Evolutionary conservation across 768 basidiomycete species (phyloP).

Genomic region (Pleurotus cornucopiae): DNA sequence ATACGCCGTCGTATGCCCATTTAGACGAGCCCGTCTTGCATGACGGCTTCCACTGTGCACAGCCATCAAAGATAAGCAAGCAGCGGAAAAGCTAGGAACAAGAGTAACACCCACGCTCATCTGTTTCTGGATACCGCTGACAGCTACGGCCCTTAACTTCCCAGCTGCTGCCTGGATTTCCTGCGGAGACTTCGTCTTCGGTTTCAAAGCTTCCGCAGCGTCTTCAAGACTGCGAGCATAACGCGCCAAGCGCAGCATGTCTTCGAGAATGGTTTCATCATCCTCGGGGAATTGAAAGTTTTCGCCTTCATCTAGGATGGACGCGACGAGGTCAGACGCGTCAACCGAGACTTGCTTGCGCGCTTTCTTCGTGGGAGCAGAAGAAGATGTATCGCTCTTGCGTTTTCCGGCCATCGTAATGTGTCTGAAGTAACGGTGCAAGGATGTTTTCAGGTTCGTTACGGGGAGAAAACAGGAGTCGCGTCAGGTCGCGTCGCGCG

Average conservation of each 20-base stretch:
- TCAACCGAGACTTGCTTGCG: neutral
- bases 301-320: slow-evolving; percentile 32
- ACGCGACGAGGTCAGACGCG: slow-evolving; percentile 19
- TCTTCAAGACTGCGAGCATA: slow-evolving; percentile 25
- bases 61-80: slow-evolving; percentile 5
- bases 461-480: too few species aligned
- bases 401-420: neutral
- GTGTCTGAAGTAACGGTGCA: too few species aligned
- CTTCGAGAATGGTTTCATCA: slow-evolving; percentile 16
- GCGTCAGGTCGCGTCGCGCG: too few species aligned
- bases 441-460: too few species aligned
- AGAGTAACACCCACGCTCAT: slow-evolving; percentile 30
- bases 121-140: slow-evolving; percentile 49
- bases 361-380: neutral
- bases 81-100: neutral
- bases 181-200: slow-evolving; percentile 29
- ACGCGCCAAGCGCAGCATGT: slow-evolving; percentile 22
- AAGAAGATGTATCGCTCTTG: slow-evolving; percentile 4
- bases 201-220: slow-evolving; percentile 17
- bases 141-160: slow-evolving; percentile 39
- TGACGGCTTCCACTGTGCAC: slow-evolving; percentile 42
- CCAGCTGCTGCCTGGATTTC: slow-evolving; percentile 38
- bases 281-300: slow-evolving; percentile 31
- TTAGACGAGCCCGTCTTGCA: slow-evolving; percentile 43
- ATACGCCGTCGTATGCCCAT: slow-evolving; percentile 51